Evolutionary conservation across 1,284 basidiomycete genomes (phyloP).

Genomic region (Sporisorium reilianum): DNA sequence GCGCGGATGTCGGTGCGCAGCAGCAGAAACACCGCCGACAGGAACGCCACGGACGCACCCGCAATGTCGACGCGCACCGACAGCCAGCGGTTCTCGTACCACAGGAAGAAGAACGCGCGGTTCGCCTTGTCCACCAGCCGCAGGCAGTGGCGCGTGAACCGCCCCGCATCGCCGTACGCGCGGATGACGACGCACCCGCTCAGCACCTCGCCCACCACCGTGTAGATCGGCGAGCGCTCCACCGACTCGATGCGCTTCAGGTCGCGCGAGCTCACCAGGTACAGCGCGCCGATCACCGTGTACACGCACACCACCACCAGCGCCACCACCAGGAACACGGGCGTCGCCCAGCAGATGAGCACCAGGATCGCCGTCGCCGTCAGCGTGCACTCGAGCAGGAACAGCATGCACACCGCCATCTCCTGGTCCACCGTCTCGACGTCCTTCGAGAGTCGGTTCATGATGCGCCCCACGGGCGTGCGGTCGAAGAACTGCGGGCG

Average conservation of each 20-base stretch:
- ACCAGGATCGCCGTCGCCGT: conserved; percentile 58
- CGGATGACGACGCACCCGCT: conserved; percentile 85
- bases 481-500: conserved; percentile 70
- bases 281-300: conserved; percentile 64
- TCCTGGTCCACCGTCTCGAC: conserved; percentile 69
- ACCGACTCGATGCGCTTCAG: conserved; percentile 68
- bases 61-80: conserved; percentile 67
- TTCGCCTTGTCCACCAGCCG: conserved; percentile 71
- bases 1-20: conserved; percentile 63
- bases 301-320: conserved; percentile 59
- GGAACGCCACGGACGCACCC: conserved; percentile 62
- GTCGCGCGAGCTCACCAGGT: conserved; percentile 66
- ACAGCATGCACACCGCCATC: conserved; percentile 57
- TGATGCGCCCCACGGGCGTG: conserved; percentile 67
- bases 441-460: conserved; percentile 68
- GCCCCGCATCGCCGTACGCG: conserved; percentile 84
- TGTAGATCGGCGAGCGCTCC: conserved; percentile 67
- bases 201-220: conserved; percentile 75
- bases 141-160: conserved; percentile 75
- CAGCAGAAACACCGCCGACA: conserved; percentile 73
- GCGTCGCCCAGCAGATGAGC: conserved; percentile 66
- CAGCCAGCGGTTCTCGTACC: conserved; percentile 74
- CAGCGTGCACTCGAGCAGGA: conserved; percentile 54
- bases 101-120: conserved; percentile 68
- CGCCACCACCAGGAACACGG: conserved; percentile 55